phyloP scores from a whole-genome alignment of 2,329 filamentous ascomycete genomes.

The Chaetomiaceae sp. region DNA sequence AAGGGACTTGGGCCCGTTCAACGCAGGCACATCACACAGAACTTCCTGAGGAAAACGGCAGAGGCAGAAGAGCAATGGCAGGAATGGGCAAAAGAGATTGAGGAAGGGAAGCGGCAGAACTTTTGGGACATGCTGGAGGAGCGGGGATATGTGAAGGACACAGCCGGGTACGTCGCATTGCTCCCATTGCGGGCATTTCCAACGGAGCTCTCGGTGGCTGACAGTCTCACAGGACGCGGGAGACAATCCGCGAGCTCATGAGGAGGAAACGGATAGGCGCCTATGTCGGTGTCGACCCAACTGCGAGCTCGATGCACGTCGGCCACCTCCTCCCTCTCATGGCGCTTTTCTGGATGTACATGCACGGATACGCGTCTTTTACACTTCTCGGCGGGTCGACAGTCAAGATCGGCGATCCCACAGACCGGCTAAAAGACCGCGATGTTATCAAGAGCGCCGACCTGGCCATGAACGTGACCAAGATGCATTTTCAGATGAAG shows the following conservation, averaged over 20 bases:
- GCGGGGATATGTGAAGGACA: constrained; percentile 68
- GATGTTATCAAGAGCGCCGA: constrained; percentile 48
- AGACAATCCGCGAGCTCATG: constrained; percentile 57
- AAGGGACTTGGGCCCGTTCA: constrained; percentile 1
- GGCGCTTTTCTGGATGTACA: constrained; percentile 79
- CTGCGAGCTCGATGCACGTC: constrained; percentile 72
- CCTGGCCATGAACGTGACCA: constrained; percentile 60
- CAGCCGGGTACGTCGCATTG: constrained; percentile 58
- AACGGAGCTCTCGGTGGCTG: constrained; percentile 6
- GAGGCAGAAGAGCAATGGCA: constrained; percentile 46
- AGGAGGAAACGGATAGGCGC: constrained; percentile 62
- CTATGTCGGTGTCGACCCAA: constrained; percentile 81
- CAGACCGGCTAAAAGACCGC: constrained; percentile 61
- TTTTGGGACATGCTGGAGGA: constrained; percentile 65
- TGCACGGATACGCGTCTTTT: constrained; percentile 65
- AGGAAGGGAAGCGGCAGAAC: constrained; percentile 45
- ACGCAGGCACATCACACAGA: constrained; percentile 25
- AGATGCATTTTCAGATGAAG: constrained; percentile 65
- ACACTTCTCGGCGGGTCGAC: constrained; percentile 71
- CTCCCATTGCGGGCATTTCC: no score
- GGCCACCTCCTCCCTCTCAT: constrained; percentile 78
- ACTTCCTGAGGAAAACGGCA: constrained; percentile 40
- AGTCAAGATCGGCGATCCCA: constrained; percentile 74
- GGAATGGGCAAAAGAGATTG: constrained; percentile 43
- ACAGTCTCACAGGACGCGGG: constrained; percentile 37